Evolutionary conservation across 2,329 filamentous ascomycete genomes (phyloP).

Genomic region (Aspergillus ustus): DNA sequence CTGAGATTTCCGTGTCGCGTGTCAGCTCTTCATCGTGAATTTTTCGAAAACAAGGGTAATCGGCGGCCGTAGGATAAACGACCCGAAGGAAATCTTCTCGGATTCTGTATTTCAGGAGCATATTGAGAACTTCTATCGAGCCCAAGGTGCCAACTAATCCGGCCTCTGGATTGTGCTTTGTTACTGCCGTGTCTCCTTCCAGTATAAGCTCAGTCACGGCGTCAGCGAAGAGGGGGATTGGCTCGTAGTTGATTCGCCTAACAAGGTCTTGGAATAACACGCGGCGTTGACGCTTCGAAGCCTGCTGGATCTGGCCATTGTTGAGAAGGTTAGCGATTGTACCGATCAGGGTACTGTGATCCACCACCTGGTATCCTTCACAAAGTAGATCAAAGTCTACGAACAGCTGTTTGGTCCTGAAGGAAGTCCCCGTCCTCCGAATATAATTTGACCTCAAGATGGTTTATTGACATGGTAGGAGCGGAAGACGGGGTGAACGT

Average conservation of each 20-base stretch:
- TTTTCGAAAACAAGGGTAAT: constrained; percentile 22
- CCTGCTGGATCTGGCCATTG: constrained; percentile 12
- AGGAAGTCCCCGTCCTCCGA: constrained; percentile 16
- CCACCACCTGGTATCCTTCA: constrained; percentile 24
- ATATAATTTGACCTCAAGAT: constrained; percentile 17
- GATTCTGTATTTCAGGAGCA: constrained; percentile 15
- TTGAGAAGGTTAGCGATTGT: constrained; percentile 9
- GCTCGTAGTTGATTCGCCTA: constrained; percentile 21
- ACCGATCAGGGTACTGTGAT: constrained; percentile 25
- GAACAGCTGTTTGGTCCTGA: constrained; percentile 17
- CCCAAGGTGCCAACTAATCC: not conserved
- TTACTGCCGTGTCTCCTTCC: constrained; percentile 10
- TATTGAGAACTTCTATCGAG: constrained; percentile 7
- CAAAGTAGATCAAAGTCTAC: constrained; percentile 23
- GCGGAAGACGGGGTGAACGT: not conserved
- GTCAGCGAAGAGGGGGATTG: constrained; percentile 23
- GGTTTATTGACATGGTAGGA: not conserved
- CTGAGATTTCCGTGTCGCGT: constrained; percentile 20
- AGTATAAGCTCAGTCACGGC: constrained; percentile 28
- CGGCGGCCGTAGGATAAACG: constrained; percentile 14
- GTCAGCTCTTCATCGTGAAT: constrained; percentile 17
- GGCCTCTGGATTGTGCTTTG: constrained; percentile 1
- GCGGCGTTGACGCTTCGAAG: constrained; percentile 23
- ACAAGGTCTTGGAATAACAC: constrained; percentile 22
- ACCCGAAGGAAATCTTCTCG: constrained; percentile 21